Conservation (phyloP, 306 rosid genomes). For the Glycine soja region DNA sequence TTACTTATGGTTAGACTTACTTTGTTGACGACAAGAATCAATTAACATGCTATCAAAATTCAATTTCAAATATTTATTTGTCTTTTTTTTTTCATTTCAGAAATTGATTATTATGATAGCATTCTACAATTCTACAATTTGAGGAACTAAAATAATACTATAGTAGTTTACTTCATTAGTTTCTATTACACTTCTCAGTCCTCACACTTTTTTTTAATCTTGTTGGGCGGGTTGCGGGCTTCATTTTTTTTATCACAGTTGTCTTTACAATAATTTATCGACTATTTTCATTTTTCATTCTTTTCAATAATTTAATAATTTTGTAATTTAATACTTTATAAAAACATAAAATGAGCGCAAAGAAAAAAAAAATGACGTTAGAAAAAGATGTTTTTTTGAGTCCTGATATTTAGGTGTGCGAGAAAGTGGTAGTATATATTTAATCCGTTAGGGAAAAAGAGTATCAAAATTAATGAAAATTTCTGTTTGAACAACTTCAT, state of each 20-base stretch:
- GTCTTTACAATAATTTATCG: neutral
- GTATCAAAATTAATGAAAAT: neutral
- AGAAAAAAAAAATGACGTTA: neutral
- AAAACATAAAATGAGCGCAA: neutral
- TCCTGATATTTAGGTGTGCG: neutral
- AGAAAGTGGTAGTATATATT: neutral
- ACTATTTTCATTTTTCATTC: neutral
- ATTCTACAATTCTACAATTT: no score
- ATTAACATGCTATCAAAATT: no score
- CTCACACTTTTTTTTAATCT: no score
- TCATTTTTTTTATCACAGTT: neutral
- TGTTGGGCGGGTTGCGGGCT: neutral
- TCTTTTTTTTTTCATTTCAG: no score
- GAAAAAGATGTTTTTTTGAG: neutral
- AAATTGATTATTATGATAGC: no score
- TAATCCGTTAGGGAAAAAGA: neutral
- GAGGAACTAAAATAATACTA: no score
- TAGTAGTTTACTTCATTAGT: no score
- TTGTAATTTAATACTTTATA: neutral
- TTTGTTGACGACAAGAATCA: no score
- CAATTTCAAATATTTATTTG: no score
- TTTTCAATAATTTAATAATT: neutral
- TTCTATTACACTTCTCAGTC: no score
- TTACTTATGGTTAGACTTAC: no score
- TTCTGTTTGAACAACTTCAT: slow-evolving; percentile 20